These are phyloP conservation scores for Rosa multiflora DNA, from an alignment of 306 rosid genomes.

Conservation along the genomic window DNA sequence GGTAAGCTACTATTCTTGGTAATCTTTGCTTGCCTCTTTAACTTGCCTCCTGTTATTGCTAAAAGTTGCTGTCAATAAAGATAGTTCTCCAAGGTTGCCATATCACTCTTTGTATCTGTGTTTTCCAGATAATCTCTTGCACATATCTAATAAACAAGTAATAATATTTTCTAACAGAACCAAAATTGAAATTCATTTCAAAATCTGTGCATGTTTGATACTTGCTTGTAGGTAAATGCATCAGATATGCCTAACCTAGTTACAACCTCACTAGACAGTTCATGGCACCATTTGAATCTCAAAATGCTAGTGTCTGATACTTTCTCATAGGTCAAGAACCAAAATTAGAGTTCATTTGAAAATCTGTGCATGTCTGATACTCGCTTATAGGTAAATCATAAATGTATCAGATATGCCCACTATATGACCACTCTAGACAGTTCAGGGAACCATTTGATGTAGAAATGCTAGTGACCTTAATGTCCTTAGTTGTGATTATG, in stretches of 20 bases:
- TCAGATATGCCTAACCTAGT: not conserved
- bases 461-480: not conserved
- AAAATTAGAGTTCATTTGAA: not conserved
- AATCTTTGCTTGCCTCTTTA: constrained; percentile 1
- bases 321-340: not conserved
- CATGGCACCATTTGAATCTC: not conserved
- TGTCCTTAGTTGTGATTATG: not conserved
- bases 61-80: not conserved
- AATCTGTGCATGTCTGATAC: not conserved
- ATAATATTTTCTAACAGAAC: not conserved
- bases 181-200: not conserved
- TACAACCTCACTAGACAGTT: not conserved
- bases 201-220: not conserved
- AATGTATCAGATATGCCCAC: not conserved
- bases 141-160: not conserved
- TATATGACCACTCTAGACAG: not conserved
- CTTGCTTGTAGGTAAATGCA: not conserved
- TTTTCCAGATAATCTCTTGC: not conserved
- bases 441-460: not conserved
- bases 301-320: not conserved
- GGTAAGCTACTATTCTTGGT: constrained; percentile 44
- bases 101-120: not conserved
- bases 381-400: not conserved
- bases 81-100: not conserved
- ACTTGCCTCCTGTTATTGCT: not conserved